Percentiles rank a stretch among this genome's conserved stretches.
Conservation (phyloP, 164 flowering plant genomes). For the Taxillus chinensis region DNA sequence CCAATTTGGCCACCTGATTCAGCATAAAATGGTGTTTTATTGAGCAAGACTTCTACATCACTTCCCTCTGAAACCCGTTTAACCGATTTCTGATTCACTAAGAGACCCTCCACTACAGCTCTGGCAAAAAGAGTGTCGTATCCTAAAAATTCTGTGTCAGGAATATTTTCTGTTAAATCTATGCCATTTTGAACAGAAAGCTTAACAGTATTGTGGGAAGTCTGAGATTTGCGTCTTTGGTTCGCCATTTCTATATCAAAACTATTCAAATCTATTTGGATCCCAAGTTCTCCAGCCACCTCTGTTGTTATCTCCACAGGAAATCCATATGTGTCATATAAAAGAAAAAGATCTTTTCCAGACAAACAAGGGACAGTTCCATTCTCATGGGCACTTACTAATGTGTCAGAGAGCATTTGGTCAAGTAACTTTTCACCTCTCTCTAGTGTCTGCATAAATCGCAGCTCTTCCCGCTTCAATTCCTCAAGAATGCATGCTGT, state of each 20-base stretch:
- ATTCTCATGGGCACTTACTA: slow-evolving; percentile 23
- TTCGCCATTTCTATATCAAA: slow-evolving; percentile 84
- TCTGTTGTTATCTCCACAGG: slow-evolving; percentile 89
- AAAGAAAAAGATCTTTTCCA: slow-evolving; percentile 83
- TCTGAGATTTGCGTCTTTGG: slow-evolving; percentile 83
- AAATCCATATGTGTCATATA: slow-evolving; percentile 88
- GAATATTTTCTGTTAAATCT: slow-evolving; percentile 33
- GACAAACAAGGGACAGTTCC: slow-evolving; percentile 49
- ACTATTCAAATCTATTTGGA: slow-evolving; percentile 56
- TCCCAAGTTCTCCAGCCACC: slow-evolving; percentile 78
- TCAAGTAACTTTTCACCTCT: slow-evolving; percentile 92
- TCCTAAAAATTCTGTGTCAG: slow-evolving; percentile 82
- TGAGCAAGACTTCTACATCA: slow-evolving; percentile 71
- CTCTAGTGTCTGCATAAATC: slow-evolving; percentile 80
- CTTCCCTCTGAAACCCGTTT: slow-evolving; percentile 60
- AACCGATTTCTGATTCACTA: slow-evolving; percentile 63
- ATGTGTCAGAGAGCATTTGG: slow-evolving; percentile 58
- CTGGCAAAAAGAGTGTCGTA: slow-evolving; percentile 62
- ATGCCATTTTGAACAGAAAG: slow-evolving; percentile 54
- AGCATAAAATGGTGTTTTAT: slow-evolving; percentile 89
- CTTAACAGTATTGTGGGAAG: slow-evolving; percentile 77
- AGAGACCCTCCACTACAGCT: slow-evolving; percentile 67
- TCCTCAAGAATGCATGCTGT: slow-evolving; percentile 67
- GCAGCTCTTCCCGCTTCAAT: slow-evolving; percentile 73
- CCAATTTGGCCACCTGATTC: slow-evolving; percentile 97